These are phyloP conservation scores for Fusarium paranaense DNA, from an alignment of 2,329 filamentous ascomycete genomes.

Conservation along the genomic window DNA sequence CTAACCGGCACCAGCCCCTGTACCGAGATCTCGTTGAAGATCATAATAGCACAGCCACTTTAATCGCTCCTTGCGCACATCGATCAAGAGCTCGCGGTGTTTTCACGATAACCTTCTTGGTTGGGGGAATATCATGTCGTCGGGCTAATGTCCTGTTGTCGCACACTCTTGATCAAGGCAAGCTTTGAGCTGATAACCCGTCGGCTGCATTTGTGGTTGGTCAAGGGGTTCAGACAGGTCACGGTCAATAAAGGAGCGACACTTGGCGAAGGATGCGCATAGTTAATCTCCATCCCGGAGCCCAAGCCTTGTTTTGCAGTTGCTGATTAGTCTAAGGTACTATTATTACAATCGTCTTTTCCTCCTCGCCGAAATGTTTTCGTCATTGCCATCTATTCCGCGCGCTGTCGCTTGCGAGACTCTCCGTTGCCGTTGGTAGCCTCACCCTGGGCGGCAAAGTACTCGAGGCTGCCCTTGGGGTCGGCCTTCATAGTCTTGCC, in stretches of 20 bases:
- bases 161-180: neutral
- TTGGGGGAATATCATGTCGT: neutral
- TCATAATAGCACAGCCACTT: neutral
- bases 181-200: no score
- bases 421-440: constrained; percentile 32
- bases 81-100: neutral
- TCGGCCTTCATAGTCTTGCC: constrained; percentile 63
- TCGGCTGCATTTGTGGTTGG: no score
- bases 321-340: neutral
- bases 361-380: neutral
- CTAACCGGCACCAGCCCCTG: neutral
- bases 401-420: constrained; percentile 37
- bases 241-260: neutral
- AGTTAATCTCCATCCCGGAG: neutral
- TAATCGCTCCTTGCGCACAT: neutral
- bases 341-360: constrained; percentile 14
- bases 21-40: neutral
- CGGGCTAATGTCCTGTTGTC: neutral
- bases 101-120: neutral
- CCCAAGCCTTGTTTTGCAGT: neutral
- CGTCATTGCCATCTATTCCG: constrained; percentile 17
- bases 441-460: constrained; percentile 51
- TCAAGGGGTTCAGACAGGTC: neutral
- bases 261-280: neutral
- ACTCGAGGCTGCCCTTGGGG: constrained; percentile 63